These are phyloP conservation scores for Penicillium sp. DNA, from an alignment of 2,329 filamentous ascomycete species.

Conservation along the genomic window DNA sequence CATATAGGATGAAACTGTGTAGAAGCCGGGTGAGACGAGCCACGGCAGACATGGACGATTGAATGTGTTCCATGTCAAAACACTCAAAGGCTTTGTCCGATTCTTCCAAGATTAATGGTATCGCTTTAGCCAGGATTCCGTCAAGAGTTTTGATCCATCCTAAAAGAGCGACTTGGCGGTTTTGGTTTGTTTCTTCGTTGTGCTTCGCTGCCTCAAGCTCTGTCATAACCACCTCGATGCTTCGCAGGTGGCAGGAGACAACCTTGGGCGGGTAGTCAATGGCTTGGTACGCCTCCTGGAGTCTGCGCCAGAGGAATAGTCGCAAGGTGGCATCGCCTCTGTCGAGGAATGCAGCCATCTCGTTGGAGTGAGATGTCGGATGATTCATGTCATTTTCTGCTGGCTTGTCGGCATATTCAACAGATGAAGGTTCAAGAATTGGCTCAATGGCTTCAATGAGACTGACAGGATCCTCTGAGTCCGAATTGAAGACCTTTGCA, in stretches of 20 bases:
- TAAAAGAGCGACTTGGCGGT: conserved; percentile 71
- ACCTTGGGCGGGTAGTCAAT: conserved; percentile 88
- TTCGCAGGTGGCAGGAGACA: conserved; percentile 81
- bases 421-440: conserved; percentile 69
- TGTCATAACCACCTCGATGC: conserved; percentile 77
- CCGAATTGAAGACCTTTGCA: conserved; percentile 80
- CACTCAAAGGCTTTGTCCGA: conserved; percentile 72
- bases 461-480: conserved; percentile 75
- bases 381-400: conserved; percentile 40
- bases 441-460: conserved; percentile 93
- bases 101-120: conserved; percentile 70
- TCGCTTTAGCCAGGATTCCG: conserved; percentile 69
- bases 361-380: conserved; percentile 59
- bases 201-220: conserved; percentile 67
- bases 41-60: conserved; percentile 70
- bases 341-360: conserved; percentile 83
- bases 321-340: conserved; percentile 80
- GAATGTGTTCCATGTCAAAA: conserved; percentile 76
- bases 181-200: conserved; percentile 57
- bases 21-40: conserved; percentile 72
- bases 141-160: conserved; percentile 78
- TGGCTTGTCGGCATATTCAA: conserved; percentile 29
- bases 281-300: conserved; percentile 83
- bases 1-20: conserved; percentile 77
- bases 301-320: conserved; percentile 83